Evolutionary conservation across 495 filamentous ascomycete genomes (phyloP), one percentile per base, ranked within the genome.

Genomic region (Melanomma pulvis-pyrius): DNA sequence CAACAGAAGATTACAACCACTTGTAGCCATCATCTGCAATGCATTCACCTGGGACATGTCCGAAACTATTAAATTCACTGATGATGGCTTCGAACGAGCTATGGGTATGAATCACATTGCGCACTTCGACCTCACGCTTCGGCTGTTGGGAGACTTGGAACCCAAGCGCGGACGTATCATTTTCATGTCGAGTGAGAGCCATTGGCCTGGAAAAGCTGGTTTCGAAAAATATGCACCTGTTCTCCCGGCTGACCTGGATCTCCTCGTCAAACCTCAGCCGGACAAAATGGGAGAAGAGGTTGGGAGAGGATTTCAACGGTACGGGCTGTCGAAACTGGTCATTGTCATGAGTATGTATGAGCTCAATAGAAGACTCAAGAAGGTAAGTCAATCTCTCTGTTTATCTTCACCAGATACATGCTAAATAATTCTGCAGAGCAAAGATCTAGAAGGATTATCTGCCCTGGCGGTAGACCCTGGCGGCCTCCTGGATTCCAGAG

Each of bases 21-120:
- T 84, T 29, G 67, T 61, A 22, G 70, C 75, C 5, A 77, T 83
- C 39, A 60, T 84, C 28, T 81, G 77, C 71, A 83, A 83, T 61
- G 81, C 82, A 0, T 78, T 74, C 61, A 76, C 77, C 28, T 80
- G 77, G 76, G 30, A 34, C 26, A 44, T 34, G 30, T 34, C 30
- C 12, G 30, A 34, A 34, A 34, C 30, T 12, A 4, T 53, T 21
- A 9, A 59, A 44, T 51, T 17, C 47, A 59, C 25, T 5, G 17
- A 8, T 11, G 64, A 67, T 41, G 65, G 65, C 9, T 58, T 29
- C 29, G 65, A 68, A 26, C 17, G 26, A 1, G 22, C 50, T 1
- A 57, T 68, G 24, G 36, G 21, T 13, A 30, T 68, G 1, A 54
- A 50, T 41, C 59, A 68, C 54, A 24, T 68, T 5, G 58, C 50